These are phyloP conservation scores for Stropharia rugosoannulata DNA, from an alignment of 768 basidiomycete genomes.

Conservation along the genomic window DNA sequence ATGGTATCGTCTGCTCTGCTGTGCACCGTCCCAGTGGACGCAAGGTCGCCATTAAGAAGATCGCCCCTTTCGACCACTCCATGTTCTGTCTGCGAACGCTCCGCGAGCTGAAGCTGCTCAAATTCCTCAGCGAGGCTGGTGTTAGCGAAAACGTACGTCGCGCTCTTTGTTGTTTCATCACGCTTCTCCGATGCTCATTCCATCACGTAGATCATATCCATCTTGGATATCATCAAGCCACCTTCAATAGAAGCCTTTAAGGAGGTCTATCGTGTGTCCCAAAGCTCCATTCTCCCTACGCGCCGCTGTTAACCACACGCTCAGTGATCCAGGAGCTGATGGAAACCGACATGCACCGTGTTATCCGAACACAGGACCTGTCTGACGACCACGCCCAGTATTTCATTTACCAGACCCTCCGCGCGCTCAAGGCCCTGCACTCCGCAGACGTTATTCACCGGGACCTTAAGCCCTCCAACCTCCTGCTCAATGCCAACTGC, in stretches of 20 bases:
- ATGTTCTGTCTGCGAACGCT: slow-evolving; percentile 89
- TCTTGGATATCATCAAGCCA: slow-evolving; percentile 91
- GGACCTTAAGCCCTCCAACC: slow-evolving; percentile 95
- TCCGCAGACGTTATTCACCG: slow-evolving; percentile 96
- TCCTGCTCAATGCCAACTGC: slow-evolving; percentile 96
- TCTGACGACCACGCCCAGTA: slow-evolving; percentile 96
- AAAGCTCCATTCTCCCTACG: not conserved
- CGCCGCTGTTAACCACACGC: not conserved
- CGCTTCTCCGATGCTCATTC: slow-evolving; percentile 10
- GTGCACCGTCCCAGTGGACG: slow-evolving; percentile 83
- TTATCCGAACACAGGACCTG: slow-evolving; percentile 92
- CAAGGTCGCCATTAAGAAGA: slow-evolving; percentile 96
- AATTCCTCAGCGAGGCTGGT: slow-evolving; percentile 83
- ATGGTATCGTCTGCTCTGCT: slow-evolving; percentile 95
- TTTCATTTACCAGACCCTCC: slow-evolving; percentile 91
- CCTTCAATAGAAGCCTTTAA: slow-evolving; percentile 73
- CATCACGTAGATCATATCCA: slow-evolving; percentile 72
- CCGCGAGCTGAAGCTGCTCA: slow-evolving; percentile 87
- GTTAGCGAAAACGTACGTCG: slow-evolving; percentile 81
- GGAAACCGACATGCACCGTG: slow-evolving; percentile 97
- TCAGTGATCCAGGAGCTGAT: slow-evolving; percentile 89
- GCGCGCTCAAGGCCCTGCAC: slow-evolving; percentile 94
- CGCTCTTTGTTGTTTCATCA: not conserved
- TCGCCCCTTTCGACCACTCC: slow-evolving; percentile 92
- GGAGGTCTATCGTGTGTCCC: slow-evolving; percentile 59